Base-by-base conservation (phyloP, 306 rosid species). In the Cyamopsis tetragonoloba region DNA sequence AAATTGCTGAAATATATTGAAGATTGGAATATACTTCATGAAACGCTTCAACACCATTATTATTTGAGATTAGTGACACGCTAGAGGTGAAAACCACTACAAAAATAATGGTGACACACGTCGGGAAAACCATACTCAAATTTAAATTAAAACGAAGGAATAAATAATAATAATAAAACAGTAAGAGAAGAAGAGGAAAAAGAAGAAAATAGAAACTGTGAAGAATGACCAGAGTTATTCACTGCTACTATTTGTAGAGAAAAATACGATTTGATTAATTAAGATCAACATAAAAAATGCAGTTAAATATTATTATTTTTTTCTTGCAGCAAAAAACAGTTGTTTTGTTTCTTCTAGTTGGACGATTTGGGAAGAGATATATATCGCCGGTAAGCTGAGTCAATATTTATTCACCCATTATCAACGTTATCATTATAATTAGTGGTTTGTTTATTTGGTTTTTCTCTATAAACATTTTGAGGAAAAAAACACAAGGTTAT, bases 21-120 rank as follows among this genome's bases (percentile, higher is more conserved):
- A 84, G 84, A 62, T 80, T 80, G 0, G 85, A 83, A 17, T 71
- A 68, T n/a, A 74, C 9, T 12, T 63, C 10, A 62, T 89, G 98
- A 13, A 75, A 73, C 7, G 88, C 91, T 22, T 93, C 83, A 49
- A 73, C 82, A 1, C 80, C 82, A 76, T 81, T 72, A 77, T 47
- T 68, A 18, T n/a, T n/a, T n/a, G n/a, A n/a, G n/a, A 71, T 18
- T 0, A 72, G 20, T 9, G 54, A 55, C 34, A 69, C 27, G 24
- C 11, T 5, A 62, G 77, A 3, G 62, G 7, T 46, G 32, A 68
- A 57, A 60, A 80, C n/a, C 3, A 60, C 39, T 1, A 77, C 0
- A 65, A 65, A 68, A 19, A n/a, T n/a, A n/a, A 59, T 1, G 24
- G 62, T 12, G 23, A 65, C 15, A 5, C 43, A 28, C 61, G 64